Evolutionary conservation across 192 early-diverging fungal species (phyloP).

Genomic region (Oehlia diaphana): DNA sequence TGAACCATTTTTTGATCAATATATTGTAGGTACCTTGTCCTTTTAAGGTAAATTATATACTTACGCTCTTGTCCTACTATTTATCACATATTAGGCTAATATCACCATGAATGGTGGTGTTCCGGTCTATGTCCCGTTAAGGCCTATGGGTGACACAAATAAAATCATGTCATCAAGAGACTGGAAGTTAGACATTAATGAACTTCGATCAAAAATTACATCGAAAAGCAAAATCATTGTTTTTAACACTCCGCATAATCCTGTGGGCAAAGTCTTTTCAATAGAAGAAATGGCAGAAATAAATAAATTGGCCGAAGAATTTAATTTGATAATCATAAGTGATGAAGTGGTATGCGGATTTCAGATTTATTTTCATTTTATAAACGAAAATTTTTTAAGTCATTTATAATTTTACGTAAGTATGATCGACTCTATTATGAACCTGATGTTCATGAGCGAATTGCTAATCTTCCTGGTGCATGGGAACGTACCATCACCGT

Average conservation of each 20-base stretch:
- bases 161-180: conserved; percentile 69
- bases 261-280: conserved; percentile 82
- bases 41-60: neutral
- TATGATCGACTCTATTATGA: conserved; percentile 90
- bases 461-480: conserved; percentile 82
- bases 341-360: conserved; percentile 79
- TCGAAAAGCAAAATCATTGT: conserved; percentile 83
- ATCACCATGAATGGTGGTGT: conserved; percentile 85
- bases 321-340: conserved; percentile 84
- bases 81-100: conserved; percentile 51
- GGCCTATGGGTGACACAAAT: conserved; percentile 44
- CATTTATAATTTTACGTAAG: conserved; percentile 21
- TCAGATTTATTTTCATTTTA: neutral
- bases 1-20: conserved; percentile 97
- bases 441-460: conserved; percentile 63
- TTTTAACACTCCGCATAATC: conserved; percentile 97
- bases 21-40: conserved; percentile 57
- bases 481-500: conserved; percentile 95
- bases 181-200: conserved; percentile 86
- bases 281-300: conserved; percentile 74
- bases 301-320: conserved; percentile 70
- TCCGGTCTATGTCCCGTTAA: conserved; percentile 84
- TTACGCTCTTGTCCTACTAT: neutral
- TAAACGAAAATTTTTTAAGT: neutral
- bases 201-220: conserved; percentile 75